Conservation (phyloP, 768 basidiomycete genomes). For the Leccinum sublutescens region DNA sequence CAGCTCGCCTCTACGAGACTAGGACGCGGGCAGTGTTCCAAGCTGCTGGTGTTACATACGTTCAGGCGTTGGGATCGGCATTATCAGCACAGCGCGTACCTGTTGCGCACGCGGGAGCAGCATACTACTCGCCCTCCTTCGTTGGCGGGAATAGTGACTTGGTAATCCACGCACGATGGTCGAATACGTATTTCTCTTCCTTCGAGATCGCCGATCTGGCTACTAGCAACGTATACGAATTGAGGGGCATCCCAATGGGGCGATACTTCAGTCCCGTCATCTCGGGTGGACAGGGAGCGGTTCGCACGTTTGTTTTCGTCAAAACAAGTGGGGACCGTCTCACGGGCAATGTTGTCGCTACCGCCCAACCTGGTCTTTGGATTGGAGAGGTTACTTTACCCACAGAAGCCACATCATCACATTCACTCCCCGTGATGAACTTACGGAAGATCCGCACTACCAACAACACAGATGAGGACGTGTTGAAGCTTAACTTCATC, state of each 20-base stretch:
- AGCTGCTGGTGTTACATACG: slow-evolving; percentile 51
- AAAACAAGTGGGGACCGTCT: slow-evolving; percentile 59
- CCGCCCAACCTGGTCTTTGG: slow-evolving; percentile 62
- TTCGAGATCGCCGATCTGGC: slow-evolving; percentile 62
- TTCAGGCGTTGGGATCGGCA: slow-evolving; percentile 24
- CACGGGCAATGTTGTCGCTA: slow-evolving; percentile 65
- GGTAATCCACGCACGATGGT: slow-evolving; percentile 69
- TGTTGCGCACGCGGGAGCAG: slow-evolving; percentile 41
- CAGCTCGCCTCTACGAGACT: slow-evolving; percentile 54
- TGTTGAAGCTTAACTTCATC: slow-evolving; percentile 55
- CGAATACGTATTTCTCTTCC: slow-evolving; percentile 56
- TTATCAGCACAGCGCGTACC: slow-evolving; percentile 43
- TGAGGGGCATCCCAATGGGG: slow-evolving; percentile 60
- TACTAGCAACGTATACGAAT: slow-evolving; percentile 42
- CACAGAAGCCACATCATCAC: slow-evolving; percentile 16
- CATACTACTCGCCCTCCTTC: slow-evolving; percentile 72
- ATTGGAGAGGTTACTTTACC: slow-evolving; percentile 59
- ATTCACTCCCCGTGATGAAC: slow-evolving; percentile 43
- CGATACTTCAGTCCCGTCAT: slow-evolving; percentile 62
- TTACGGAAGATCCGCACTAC: slow-evolving; percentile 51
- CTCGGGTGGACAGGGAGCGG: slow-evolving; percentile 40
- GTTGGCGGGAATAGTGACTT: slow-evolving; percentile 39
- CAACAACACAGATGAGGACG: slow-evolving; percentile 40
- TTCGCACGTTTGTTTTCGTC: slow-evolving; percentile 58
- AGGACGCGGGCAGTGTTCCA: slow-evolving; percentile 61